phyloP scores from a whole-genome alignment of 208 protist species.

The Leishmania lainsoni region DNA sequence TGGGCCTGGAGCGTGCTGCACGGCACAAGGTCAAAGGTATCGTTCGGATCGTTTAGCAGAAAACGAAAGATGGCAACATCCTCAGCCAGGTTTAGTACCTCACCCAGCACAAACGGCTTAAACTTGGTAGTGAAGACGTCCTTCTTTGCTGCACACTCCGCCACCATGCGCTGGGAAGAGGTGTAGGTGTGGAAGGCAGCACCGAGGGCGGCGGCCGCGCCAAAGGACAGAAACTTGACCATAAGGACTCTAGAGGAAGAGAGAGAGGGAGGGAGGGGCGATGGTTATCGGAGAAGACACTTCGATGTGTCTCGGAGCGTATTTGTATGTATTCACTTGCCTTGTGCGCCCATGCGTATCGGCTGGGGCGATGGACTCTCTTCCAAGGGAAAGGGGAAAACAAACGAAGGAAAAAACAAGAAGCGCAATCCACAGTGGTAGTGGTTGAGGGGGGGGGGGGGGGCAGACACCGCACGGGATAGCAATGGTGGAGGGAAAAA shows the following conservation, averaged over 20 bases:
- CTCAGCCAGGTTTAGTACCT: conserved; percentile 85
- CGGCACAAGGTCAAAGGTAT: conserved; percentile 72
- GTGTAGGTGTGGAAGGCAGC: conserved; percentile 67
- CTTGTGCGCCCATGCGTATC: not conserved
- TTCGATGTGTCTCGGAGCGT: not conserved
- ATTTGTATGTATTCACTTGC: not conserved
- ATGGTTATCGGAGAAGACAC: not conserved
- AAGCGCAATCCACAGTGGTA: not conserved
- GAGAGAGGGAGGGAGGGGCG: not conserved
- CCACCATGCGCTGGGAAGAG: conserved; percentile 37
- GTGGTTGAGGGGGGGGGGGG: not conserved
- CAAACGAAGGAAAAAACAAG: not conserved
- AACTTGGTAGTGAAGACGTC: conserved; percentile 72
- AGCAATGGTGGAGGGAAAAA: not conserved
- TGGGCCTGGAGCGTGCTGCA: conserved; percentile 86
- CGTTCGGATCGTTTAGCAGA: conserved; percentile 63
- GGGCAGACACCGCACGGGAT: not conserved
- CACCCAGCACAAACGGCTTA: conserved; percentile 80
- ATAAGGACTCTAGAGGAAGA: conserved; percentile 9
- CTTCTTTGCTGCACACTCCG: conserved; percentile 43
- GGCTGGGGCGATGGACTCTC: not conserved
- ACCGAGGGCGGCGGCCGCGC: conserved; percentile 58
- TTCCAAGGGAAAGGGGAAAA: not conserved
- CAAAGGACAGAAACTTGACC: conserved; percentile 60
- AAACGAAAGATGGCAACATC: conserved; percentile 91